These are phyloP conservation scores for Euphrasia confusa DNA, from an alignment of 257 asterid species.

Conservation along the genomic window DNA sequence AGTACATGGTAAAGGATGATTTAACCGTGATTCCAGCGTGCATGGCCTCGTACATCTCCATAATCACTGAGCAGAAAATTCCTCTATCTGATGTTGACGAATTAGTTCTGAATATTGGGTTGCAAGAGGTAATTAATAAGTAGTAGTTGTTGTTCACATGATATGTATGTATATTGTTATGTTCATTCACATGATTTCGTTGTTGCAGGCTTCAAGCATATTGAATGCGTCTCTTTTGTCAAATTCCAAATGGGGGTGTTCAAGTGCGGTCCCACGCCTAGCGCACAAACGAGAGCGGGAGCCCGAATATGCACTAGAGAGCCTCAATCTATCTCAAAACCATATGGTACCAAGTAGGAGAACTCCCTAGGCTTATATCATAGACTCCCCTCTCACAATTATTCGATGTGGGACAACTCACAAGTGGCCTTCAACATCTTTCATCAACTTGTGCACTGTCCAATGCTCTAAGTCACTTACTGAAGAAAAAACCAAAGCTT, in stretches of 20 bases:
- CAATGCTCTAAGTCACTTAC: constrained; percentile 7
- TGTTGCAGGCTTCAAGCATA: constrained; percentile 26
- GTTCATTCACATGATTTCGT: not conserved
- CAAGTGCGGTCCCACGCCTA: too few relatives aligned
- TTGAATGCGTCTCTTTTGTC: constrained; percentile 28
- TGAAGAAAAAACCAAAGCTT: constrained; percentile 19
- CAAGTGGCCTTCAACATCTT: too few relatives aligned
- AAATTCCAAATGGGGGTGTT: too few relatives aligned
- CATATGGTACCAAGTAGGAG: too few relatives aligned
- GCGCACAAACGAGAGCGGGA: too few relatives aligned
- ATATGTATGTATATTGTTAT: not conserved
- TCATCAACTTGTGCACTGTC: constrained; percentile 22
- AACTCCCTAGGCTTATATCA: too few relatives aligned
- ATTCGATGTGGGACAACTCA: too few relatives aligned
- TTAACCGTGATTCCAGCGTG: constrained; percentile 17
- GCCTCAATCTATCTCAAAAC: too few relatives aligned
- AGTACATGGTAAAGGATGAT: constrained; percentile 22
- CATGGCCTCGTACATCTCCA: not conserved
- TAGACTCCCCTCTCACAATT: too few relatives aligned
- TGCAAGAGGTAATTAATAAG: constrained; percentile 24
- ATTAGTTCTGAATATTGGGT: constrained; percentile 19
- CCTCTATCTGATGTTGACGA: constrained; percentile 21
- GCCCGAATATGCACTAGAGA: too few relatives aligned
- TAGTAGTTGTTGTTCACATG: not conserved
- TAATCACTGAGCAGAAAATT: constrained; percentile 1